Conservation (phyloP, 208 protist genomes). For the Crithidia brevicula region DNA sequence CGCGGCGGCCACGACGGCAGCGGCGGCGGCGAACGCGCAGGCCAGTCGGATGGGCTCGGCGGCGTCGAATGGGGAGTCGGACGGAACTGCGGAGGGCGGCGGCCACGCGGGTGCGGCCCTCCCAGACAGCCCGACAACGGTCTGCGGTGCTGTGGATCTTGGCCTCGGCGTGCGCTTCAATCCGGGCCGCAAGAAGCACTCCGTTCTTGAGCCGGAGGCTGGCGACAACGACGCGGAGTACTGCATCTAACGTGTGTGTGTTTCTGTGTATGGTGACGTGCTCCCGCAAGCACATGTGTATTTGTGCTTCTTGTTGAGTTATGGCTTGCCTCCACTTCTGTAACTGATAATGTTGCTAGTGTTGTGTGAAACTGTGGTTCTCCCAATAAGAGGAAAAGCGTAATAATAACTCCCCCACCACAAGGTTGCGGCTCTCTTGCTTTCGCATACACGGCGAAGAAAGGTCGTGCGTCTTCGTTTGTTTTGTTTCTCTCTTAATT, state of each 20-base stretch:
- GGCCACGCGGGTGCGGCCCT: background rate
- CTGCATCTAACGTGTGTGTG: constrained; percentile 36
- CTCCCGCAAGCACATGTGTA: too few relatives aligned
- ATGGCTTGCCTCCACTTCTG: background rate
- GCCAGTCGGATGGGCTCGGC: background rate
- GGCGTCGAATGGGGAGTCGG: background rate
- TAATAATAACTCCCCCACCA: too few relatives aligned
- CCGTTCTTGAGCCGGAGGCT: constrained; percentile 28
- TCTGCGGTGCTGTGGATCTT: constrained; percentile 5
- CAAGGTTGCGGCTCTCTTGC: too few relatives aligned
- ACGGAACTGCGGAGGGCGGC: background rate
- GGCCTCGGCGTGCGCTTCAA: constrained; percentile 29
- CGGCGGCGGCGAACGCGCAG: background rate
- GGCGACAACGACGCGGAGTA: constrained; percentile 53
- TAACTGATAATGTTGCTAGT: too few relatives aligned
- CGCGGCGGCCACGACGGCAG: constrained; percentile 1
- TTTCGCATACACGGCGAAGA: too few relatives aligned
- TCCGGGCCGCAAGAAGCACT: constrained; percentile 34
- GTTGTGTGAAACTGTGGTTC: too few relatives aligned
- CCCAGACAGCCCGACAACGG: constrained; percentile 6
- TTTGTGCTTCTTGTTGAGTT: background rate
- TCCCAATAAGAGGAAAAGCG: too few relatives aligned
- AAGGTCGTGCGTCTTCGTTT: too few relatives aligned
- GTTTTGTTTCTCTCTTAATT: too few relatives aligned
- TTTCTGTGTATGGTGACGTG: too few relatives aligned